These are phyloP conservation scores for Erodium moschatum DNA, from an alignment of 441 rosid genomes.

Conservation along the genomic window DNA sequence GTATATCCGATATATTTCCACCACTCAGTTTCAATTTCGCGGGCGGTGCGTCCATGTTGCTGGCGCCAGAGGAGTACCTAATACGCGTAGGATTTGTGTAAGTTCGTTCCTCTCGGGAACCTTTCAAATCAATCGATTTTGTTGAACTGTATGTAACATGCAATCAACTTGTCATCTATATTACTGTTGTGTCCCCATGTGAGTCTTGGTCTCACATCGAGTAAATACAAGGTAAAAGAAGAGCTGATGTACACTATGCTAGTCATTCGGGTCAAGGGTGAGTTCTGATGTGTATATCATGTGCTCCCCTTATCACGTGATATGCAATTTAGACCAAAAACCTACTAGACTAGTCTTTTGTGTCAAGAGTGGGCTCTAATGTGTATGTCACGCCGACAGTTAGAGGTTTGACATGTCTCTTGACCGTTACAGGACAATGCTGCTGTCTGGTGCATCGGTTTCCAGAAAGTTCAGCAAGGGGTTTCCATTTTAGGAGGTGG, in stretches of 20 bases:
- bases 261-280: too few relatives aligned
- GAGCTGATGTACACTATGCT: too few relatives aligned
- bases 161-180: neutral
- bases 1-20: conserved; percentile 52
- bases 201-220: too few relatives aligned
- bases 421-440: conserved; percentile 51
- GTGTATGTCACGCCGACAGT: too few relatives aligned
- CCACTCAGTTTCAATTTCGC: conserved; percentile 49
- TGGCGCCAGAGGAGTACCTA: conserved; percentile 61
- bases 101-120: conserved; percentile 26
- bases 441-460: conserved; percentile 84
- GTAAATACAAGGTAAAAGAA: too few relatives aligned
- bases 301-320: too few relatives aligned
- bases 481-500: conserved; percentile 81
- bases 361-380: too few relatives aligned
- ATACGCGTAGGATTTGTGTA: conserved; percentile 51
- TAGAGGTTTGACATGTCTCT: conserved; percentile 6
- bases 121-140: neutral
- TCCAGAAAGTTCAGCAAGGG: conserved; percentile 49
- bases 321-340: too few relatives aligned
- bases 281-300: too few relatives aligned
- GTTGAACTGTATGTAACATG: conserved; percentile 14
- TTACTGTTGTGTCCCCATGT: too few relatives aligned
- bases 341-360: too few relatives aligned
- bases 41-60: conserved; percentile 52